phyloP scores from a whole-genome alignment of 140 eudicot genomes.

The Senecio squalidus region DNA sequence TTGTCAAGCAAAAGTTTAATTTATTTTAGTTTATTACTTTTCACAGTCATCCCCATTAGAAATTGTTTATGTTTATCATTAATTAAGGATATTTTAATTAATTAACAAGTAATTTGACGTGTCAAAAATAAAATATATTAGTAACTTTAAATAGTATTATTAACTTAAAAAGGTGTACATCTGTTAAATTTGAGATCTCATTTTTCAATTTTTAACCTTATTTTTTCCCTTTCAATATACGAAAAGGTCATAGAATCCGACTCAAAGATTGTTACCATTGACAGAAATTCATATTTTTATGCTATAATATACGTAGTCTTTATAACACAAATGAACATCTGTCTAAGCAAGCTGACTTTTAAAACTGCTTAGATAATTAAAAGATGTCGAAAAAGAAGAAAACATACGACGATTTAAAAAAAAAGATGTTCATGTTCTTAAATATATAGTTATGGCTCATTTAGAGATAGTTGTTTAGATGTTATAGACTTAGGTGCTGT shows the following conservation, averaged over 20 bases:
- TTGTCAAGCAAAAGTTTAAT: constrained; percentile 17
- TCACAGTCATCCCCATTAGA: constrained; percentile 32
- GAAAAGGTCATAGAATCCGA: constrained; percentile 29
- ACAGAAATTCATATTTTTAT: constrained; percentile 1
- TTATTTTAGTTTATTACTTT: constrained; percentile 15
- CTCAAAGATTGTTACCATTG: constrained; percentile 25
- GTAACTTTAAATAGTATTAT: neutral
- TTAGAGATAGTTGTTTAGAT: neutral
- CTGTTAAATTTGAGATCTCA: constrained; percentile 23
- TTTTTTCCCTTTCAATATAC: constrained; percentile 17
- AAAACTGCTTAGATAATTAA: no score
- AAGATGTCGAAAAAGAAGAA: no score
- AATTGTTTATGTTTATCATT: constrained; percentile 22
- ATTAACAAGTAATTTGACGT: constrained; percentile 22
- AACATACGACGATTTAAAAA: no score
- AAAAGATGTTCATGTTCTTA: no score
- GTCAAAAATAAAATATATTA: constrained; percentile 12
- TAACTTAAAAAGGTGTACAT: constrained; percentile 21
- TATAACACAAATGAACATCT: constrained; percentile 5
- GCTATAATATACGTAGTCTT: neutral
- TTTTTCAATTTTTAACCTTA: constrained; percentile 21
- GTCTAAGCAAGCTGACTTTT: no score
- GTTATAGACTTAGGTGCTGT: no score
- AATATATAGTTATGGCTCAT: no score
- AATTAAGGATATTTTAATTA: constrained; percentile 32